Percentiles rank a stretch among this genome's conserved stretches.
phyloP scores from a whole-genome alignment of 2,329 filamentous ascomycete species.

The Stenocarpella maydis region DNA sequence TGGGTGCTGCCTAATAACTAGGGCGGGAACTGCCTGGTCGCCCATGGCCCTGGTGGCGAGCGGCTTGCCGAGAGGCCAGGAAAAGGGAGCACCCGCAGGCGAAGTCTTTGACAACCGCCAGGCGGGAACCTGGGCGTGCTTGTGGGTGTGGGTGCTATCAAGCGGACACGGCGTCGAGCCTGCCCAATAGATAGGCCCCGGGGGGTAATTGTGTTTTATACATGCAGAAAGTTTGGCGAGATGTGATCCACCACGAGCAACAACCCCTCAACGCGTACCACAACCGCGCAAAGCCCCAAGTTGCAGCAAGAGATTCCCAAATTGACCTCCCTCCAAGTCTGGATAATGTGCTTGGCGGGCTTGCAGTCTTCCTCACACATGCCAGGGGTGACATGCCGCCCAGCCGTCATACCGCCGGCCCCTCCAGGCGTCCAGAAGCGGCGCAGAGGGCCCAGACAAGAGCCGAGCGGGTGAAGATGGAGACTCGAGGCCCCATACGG shows the following conservation, averaged over 20 bases:
- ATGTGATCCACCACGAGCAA: slow-evolving; percentile 13
- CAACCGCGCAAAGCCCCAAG: slow-evolving; percentile 4
- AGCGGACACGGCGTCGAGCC: slow-evolving; percentile 21
- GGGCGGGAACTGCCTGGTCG: slow-evolving; percentile 11
- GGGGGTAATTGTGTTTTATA: background rate
- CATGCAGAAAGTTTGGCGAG: slow-evolving; percentile 4
- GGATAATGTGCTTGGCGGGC: slow-evolving; percentile 20
- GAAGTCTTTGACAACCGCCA: slow-evolving; percentile 18
- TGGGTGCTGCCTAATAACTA: slow-evolving; percentile 2
- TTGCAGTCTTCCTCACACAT: slow-evolving; percentile 21
- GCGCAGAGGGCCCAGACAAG: slow-evolving; percentile 13
- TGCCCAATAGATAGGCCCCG: slow-evolving; percentile 22
- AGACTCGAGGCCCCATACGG: slow-evolving; percentile 12
- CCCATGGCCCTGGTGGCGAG: slow-evolving; percentile 20
- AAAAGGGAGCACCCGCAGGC: slow-evolving; percentile 29
- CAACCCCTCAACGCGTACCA: slow-evolving; percentile 8
- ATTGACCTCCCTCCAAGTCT: slow-evolving; percentile 15
- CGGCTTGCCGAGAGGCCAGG: slow-evolving; percentile 23
- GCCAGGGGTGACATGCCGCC: slow-evolving; percentile 23
- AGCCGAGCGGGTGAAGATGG: slow-evolving; percentile 24
- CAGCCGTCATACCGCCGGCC: slow-evolving; percentile 19
- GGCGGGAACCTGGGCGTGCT: slow-evolving; percentile 2
- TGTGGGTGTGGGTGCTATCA: slow-evolving; percentile 20
- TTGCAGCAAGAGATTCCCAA: slow-evolving; percentile 15
- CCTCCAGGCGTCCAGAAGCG: background rate